phyloP scores from a whole-genome alignment of 2,329 filamentous ascomycete species.

The Alternaria conjuncta region DNA sequence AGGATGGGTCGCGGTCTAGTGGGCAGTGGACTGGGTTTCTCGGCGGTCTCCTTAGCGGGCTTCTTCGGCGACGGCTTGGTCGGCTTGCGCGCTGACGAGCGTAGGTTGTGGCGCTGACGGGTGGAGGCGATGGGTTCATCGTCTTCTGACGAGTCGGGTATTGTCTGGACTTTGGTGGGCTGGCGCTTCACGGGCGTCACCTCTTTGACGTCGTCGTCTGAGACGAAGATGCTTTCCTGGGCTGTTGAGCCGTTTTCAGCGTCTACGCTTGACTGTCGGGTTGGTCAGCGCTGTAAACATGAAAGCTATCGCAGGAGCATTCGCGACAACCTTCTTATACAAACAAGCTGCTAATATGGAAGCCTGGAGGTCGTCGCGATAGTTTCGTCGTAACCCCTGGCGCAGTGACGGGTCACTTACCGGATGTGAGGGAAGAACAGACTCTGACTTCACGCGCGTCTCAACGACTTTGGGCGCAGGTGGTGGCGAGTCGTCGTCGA shows the following conservation, averaged over 20 bases:
- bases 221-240: not conserved
- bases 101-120: not conserved
- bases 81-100: not conserved
- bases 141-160: not conserved
- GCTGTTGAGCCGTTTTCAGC: not conserved
- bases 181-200: not conserved
- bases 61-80: constrained; percentile 7
- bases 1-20: constrained; percentile 23
- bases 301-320: not conserved
- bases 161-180: not conserved
- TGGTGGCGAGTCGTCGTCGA: not conserved
- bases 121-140: not conserved
- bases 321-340: not conserved
- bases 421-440: rapidly evolving
- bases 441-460: not conserved
- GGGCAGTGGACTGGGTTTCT: constrained; percentile 27
- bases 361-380: not conserved
- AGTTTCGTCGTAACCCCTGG: not conserved
- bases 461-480: not conserved
- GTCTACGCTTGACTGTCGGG: not conserved
- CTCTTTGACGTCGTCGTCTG: not conserved
- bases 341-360: not conserved
- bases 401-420: not conserved
- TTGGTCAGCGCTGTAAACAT: not conserved
- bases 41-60: not conserved